Conservation (phyloP, 495 filamentous ascomycete species). For the Hypoxylon rickii region DNA sequence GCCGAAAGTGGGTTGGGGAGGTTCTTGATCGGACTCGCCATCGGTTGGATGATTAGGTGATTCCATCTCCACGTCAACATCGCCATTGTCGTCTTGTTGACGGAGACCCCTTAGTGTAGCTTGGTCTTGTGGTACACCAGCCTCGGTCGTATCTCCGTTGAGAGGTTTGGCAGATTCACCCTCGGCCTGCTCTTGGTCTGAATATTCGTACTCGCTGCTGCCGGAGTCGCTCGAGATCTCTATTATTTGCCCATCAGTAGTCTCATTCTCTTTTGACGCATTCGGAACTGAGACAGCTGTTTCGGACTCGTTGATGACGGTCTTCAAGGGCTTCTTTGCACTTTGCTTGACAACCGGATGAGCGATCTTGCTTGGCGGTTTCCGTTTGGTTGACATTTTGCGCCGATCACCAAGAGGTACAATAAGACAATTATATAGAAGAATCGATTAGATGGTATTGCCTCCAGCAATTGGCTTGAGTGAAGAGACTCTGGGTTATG, state of each 20-base stretch:
- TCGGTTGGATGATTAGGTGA: conserved; percentile 53
- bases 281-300: conserved; percentile 59
- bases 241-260: conserved; percentile 44
- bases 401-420: neutral
- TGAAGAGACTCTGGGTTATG: neutral
- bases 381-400: conserved; percentile 59
- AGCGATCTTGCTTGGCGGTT: conserved; percentile 52
- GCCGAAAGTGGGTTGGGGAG: conserved; percentile 74
- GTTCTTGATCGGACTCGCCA: conserved; percentile 54
- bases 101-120: neutral
- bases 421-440: neutral
- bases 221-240: conserved; percentile 62
- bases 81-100: conserved; percentile 13
- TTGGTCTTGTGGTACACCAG: conserved; percentile 9
- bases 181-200: conserved; percentile 41
- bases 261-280: conserved; percentile 37
- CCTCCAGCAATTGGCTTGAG: neutral
- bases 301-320: conserved; percentile 75
- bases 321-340: conserved; percentile 59
- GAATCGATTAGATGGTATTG: neutral
- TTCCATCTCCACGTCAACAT: conserved; percentile 46
- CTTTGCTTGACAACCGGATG: conserved; percentile 60
- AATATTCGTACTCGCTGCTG: conserved; percentile 44
- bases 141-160: conserved; percentile 1
- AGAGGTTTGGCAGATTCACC: conserved; percentile 18